Conservation (phyloP, 2,329 filamentous ascomycete genomes). For the Neofusicoccum ribis region DNA sequence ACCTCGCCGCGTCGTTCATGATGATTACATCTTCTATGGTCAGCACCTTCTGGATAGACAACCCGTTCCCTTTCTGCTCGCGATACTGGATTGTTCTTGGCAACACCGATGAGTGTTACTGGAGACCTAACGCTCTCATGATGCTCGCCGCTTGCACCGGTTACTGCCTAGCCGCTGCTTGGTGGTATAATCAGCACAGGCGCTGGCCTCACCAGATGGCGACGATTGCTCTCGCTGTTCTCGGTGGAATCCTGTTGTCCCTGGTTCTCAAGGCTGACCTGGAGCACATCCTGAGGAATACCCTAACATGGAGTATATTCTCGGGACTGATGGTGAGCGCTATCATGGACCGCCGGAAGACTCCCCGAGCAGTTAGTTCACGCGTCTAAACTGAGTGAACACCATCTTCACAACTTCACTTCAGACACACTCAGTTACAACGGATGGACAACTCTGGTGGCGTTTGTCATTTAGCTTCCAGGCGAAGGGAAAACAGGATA, state of each 20-base stretch:
- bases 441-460: not conserved
- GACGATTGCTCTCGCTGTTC: not conserved
- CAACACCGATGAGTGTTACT: not conserved
- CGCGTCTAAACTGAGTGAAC: not conserved
- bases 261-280: not conserved
- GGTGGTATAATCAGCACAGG: slow-evolving; percentile 1
- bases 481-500: not conserved
- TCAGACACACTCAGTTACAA: not conserved
- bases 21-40: slow-evolving; percentile 2
- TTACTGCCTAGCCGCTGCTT: not conserved
- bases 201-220: not conserved
- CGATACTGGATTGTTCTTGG: not conserved
- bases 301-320: slow-evolving; percentile 1
- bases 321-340: not conserved
- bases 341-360: not conserved
- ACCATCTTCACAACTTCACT: not conserved
- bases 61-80: not conserved
- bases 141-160: not conserved
- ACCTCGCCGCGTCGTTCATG: not conserved
- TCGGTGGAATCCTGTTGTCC: not conserved
- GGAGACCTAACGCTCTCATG: not conserved
- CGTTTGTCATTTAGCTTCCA: not conserved
- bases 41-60: slow-evolving; percentile 10
- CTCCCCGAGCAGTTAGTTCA: not conserved
- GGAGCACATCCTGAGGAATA: not conserved